Base-by-base conservation (phyloP, 805 yeast species). In the Candida suzukii region DNA sequence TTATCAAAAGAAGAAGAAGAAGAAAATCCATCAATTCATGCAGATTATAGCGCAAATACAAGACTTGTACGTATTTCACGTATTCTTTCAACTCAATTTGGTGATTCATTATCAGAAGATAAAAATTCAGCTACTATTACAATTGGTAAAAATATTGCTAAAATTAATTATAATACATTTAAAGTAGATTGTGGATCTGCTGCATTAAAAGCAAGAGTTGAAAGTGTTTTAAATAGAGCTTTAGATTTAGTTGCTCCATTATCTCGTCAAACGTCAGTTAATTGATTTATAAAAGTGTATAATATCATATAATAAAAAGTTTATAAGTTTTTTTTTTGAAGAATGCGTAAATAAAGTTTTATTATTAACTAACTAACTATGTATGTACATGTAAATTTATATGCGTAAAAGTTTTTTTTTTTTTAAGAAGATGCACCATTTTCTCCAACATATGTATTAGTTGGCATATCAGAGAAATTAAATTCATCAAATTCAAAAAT, bases 161-260 rank as follows among this genome's bases (percentile, higher is more conserved):
- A 61, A 9, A 75, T 93, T 16, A 74, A 81, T 49, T 86, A 82
- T 50, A 56, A 67, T 2, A 74, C 73, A 28, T 72, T 88, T 60
- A 67, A 72, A 4, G 95, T 91, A 2, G 61, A 55, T 3, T 87
- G 97, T 54, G 63, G 76, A 2, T 81, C 90, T 1, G 80, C 77
- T 41, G 90, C 88, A 1, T 64, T 93, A 42, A 78, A 78, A 49
- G 91, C 87, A 44, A 75, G 99, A 54, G 79, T 93, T 1, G 86
- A 81, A 47, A 90, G 84, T 49, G 81, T 91, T 18, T 64, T 93
- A 45, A 77, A 74, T 35, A 74, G 95, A 47, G 95, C 95, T 14
- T 72, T 83, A 41, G 84, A 76, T 33, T 67, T 93, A 36, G 93
- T 87, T 2, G 88, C 96, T 11, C 96, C 98, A 2, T 66, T 91